These are phyloP conservation scores for Penicillium lagena DNA, from an alignment of 495 filamentous ascomycete genomes.

Conservation along the genomic window DNA sequence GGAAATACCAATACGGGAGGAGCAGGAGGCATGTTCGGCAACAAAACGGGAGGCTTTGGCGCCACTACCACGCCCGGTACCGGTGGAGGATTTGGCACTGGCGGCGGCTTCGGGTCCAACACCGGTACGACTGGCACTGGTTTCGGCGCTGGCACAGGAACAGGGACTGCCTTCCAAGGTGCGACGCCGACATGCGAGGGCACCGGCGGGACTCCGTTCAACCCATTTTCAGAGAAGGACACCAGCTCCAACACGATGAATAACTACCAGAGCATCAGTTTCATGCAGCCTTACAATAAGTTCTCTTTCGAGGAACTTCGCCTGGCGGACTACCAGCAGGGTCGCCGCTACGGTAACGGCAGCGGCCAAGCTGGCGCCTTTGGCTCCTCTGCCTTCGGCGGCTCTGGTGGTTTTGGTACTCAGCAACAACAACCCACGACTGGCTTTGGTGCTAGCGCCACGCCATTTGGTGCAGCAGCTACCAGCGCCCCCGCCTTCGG, in stretches of 20 bases:
- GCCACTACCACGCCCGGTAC: conserved; percentile 14
- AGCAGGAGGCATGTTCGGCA: conserved; percentile 44
- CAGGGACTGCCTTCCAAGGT: conserved; percentile 43
- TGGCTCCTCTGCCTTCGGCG: conserved; percentile 47
- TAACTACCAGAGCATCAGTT: conserved; percentile 81
- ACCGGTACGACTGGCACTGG: conserved; percentile 26
- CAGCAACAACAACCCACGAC: conserved; percentile 28
- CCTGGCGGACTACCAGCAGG: conserved; percentile 82
- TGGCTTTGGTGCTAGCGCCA: conserved; percentile 47
- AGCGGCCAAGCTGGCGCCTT: conserved; percentile 82
- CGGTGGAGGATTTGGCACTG: conserved; percentile 15
- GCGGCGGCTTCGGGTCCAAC: conserved; percentile 18
- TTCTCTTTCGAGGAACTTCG: conserved; percentile 89
- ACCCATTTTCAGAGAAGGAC: conserved; percentile 78
- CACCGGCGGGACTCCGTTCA: conserved; percentile 71
- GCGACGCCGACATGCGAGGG: conserved; percentile 46
- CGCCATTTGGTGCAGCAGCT: conserved; percentile 44
- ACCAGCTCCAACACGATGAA: conserved; percentile 48
- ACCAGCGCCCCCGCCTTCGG: conserved; percentile 40
- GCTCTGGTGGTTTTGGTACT: conserved; percentile 32
- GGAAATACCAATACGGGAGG: conserved; percentile 35
- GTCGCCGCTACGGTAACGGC: conserved; percentile 71
- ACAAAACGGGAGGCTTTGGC: conserved; percentile 30
- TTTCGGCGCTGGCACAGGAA: conserved; percentile 24
- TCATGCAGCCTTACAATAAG: conserved; percentile 79